A percentile compares a stretch with the other conserved stretches of the same genome.
These are phyloP conservation scores for Arthrobotrys musiformis DNA, from an alignment of 2,329 filamentous ascomycete species.

Conservation along the genomic window DNA sequence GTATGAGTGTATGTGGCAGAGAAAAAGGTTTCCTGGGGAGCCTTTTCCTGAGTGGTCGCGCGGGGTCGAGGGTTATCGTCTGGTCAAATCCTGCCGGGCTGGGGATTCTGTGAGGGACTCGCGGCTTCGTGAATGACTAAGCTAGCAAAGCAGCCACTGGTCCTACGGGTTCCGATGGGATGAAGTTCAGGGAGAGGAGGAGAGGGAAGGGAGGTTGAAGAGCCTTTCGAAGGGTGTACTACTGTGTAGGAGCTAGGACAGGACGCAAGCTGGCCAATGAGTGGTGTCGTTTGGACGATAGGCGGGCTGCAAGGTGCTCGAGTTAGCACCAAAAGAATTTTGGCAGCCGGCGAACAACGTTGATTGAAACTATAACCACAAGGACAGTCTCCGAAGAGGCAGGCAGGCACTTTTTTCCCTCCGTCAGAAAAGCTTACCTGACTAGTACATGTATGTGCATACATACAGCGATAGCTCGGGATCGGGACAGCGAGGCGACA, in stretches of 20 bases:
- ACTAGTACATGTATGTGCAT: not conserved
- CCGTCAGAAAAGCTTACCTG: not conserved
- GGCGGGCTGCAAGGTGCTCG: constrained; percentile 52
- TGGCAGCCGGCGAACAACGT: constrained; percentile 31
- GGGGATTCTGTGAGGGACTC: constrained; percentile 30
- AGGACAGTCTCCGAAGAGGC: constrained; percentile 11
- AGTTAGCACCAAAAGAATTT: constrained; percentile 33
- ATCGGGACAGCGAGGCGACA: not conserved
- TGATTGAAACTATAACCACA: not conserved
- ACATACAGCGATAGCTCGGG: not conserved
- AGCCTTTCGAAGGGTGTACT: constrained; percentile 52
- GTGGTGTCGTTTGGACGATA: constrained; percentile 27
- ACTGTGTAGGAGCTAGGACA: constrained; percentile 16
- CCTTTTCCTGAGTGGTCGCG: constrained; percentile 34
- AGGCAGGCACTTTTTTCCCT: no score
- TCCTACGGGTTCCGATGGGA: constrained; percentile 35
- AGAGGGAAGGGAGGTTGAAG: constrained; percentile 45
- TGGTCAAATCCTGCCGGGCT: constrained; percentile 53
- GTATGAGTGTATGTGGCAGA: constrained; percentile 14
- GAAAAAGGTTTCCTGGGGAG: not conserved
- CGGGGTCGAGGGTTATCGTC: constrained; percentile 52
- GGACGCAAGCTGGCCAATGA: constrained; percentile 34
- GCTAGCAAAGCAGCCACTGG: constrained; percentile 33
- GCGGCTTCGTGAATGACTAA: constrained; percentile 53
- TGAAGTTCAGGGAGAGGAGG: constrained; percentile 28